A percentile compares a stretch with the other conserved stretches of the same genome.
phyloP scores from a whole-genome alignment of 208 protist genomes.

The Acanthamoeba culbertsoni region DNA sequence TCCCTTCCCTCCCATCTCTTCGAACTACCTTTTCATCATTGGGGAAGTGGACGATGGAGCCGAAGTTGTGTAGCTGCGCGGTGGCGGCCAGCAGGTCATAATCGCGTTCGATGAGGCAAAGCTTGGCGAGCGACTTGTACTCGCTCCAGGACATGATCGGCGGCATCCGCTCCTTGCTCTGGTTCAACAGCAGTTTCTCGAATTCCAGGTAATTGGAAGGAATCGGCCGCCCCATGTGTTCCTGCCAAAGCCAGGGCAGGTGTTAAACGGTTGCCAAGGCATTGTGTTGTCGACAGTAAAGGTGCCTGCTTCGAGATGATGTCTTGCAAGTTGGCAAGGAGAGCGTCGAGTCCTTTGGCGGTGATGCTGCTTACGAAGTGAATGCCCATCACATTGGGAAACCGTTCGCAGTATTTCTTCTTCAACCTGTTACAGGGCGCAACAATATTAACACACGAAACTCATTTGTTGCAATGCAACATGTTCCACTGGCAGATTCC shows the following conservation, averaged over 20 bases:
- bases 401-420: neutral
- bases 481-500: too few relatives aligned
- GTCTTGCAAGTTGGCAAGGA: neutral
- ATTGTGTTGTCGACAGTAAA: neutral
- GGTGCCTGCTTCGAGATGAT: constrained; percentile 39
- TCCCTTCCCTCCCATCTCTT: neutral
- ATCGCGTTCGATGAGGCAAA: constrained; percentile 37
- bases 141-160: constrained; percentile 37
- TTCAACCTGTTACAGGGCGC: neutral
- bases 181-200: neutral
- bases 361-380: constrained; percentile 45
- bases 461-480: too few relatives aligned
- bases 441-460: too few relatives aligned
- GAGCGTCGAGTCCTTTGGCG: constrained; percentile 5
- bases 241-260: neutral
- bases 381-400: constrained; percentile 1
- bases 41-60: constrained; percentile 47
- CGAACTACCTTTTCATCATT: constrained; percentile 36
- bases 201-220: constrained; percentile 19
- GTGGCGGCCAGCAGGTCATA: constrained; percentile 49
- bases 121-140: constrained; percentile 10
- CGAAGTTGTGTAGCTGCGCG: constrained; percentile 26
- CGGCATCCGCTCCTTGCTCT: neutral
- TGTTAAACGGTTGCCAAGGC: neutral
- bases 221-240: constrained; percentile 8